Evolutionary conservation across 805 yeast genomes (phyloP).

Genomic region (Spathaspora boniae): DNA sequence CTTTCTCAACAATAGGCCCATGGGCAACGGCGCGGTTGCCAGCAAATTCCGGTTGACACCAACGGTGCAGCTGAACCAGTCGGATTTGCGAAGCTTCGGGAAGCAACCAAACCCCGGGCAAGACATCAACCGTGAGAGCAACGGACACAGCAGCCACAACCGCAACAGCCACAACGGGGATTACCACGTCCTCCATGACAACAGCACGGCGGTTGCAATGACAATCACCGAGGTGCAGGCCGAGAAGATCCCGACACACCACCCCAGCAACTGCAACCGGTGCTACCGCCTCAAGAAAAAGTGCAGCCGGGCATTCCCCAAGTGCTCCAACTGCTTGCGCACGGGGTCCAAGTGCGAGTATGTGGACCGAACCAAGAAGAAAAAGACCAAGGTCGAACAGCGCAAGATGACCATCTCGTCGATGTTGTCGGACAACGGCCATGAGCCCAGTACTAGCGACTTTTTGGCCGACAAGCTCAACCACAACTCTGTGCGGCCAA

Average conservation of each 20-base stretch:
- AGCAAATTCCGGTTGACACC: slow-evolving; percentile 28
- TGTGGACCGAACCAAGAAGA: slow-evolving; percentile 27
- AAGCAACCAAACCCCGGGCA: too few species aligned
- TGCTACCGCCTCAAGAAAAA: slow-evolving; percentile 42
- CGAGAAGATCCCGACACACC: slow-evolving; percentile 20
- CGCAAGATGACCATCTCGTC: slow-evolving; percentile 11
- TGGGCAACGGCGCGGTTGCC: slow-evolving; percentile 38
- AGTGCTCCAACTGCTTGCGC: slow-evolving; percentile 34
- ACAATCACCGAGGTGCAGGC: too few species aligned
- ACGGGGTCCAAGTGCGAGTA: slow-evolving; percentile 36
- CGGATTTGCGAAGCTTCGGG: slow-evolving; percentile 15
- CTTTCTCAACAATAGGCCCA: slow-evolving; percentile 32
- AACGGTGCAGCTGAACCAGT: slow-evolving; percentile 16
- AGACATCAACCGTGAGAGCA: too few species aligned
- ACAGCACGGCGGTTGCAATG: too few species aligned
- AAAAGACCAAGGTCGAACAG: too few species aligned
- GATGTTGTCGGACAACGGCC: slow-evolving; percentile 13
- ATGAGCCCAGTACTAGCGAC: background rate
- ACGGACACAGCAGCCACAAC: too few species aligned
- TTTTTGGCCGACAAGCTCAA: slow-evolving; percentile 4
- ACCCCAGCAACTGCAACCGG: slow-evolving; percentile 35
- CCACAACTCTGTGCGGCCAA: background rate
- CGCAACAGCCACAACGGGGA: too few species aligned
- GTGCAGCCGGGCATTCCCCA: slow-evolving; percentile 37
- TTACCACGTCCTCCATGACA: too few species aligned